A percentile compares a stretch with the other conserved stretches of the same genome.
Conservation (phyloP, 2,329 filamentous ascomycete species). For the Arthrobotrys sinensis region DNA sequence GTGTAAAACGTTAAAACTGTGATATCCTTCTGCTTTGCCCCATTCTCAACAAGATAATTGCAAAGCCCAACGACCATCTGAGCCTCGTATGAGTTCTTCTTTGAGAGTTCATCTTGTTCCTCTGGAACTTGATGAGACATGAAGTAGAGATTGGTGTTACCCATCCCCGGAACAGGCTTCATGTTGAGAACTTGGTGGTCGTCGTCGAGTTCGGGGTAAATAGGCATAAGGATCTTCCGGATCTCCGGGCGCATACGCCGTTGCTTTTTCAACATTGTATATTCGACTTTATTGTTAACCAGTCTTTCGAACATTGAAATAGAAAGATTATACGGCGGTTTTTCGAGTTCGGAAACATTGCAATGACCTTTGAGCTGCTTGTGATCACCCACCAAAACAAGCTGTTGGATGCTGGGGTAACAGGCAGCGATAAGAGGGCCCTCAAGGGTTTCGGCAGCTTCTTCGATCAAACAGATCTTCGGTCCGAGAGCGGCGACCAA, state of each 20-base stretch:
- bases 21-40: conserved; percentile 74
- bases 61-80: conserved; percentile 82
- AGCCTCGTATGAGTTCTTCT: conserved; percentile 80
- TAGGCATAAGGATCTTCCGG: conserved; percentile 68
- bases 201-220: conserved; percentile 75
- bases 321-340: conserved; percentile 77
- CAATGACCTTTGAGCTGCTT: conserved; percentile 82
- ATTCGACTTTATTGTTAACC: conserved; percentile 77
- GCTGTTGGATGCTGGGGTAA: conserved; percentile 72
- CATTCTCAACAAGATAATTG: conserved; percentile 80
- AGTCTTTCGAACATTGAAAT: conserved; percentile 86
- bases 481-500: conserved; percentile 78
- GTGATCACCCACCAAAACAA: conserved; percentile 81
- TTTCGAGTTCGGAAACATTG: conserved; percentile 74
- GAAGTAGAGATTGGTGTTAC: conserved; percentile 74
- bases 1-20: conserved; percentile 91
- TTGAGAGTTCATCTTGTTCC: conserved; percentile 76
- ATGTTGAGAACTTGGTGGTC: conserved; percentile 72
- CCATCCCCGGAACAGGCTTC: conserved; percentile 76
- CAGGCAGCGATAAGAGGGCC: conserved; percentile 73
- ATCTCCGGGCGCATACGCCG: conserved; percentile 80
- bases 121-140: conserved; percentile 47
- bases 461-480: conserved; percentile 80
- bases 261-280: conserved; percentile 77
- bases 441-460: conserved; percentile 83